Conservation (phyloP, 179 eudicot species). For the Silene vulgaris region DNA sequence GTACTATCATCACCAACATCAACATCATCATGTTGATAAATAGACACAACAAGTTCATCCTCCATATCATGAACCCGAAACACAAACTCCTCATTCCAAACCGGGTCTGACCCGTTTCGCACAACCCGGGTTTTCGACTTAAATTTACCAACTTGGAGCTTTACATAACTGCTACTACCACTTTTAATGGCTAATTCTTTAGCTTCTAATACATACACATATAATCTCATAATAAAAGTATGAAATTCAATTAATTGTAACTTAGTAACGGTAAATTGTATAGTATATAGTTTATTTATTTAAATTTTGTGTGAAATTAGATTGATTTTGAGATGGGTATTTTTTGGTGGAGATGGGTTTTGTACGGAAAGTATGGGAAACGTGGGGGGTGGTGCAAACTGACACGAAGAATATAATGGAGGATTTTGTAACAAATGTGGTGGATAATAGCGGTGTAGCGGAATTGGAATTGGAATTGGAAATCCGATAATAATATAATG, state of each 20-base stretch:
- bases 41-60: conserved; percentile 60
- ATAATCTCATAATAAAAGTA: conserved; percentile 51
- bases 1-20: not conserved
- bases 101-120: conserved; percentile 46
- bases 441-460: not conserved
- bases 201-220: conserved; percentile 64
- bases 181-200: conserved; percentile 41
- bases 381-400: conserved; percentile 30
- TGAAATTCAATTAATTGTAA: no score
- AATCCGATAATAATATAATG: not conserved
- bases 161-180: conserved; percentile 41
- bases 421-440: not conserved
- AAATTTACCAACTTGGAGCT: conserved; percentile 62
- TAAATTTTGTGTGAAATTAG: not conserved
- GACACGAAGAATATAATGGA: conserved; percentile 25
- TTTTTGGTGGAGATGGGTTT: conserved; percentile 11
- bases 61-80: conserved; percentile 62
- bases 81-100: conserved; percentile 92
- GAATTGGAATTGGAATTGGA: not conserved
- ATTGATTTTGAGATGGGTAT: conserved; percentile 5
- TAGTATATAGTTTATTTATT: not conserved
- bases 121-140: conserved; percentile 63
- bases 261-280: not conserved
- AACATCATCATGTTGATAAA: conserved; percentile 38
- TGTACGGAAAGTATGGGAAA: conserved; percentile 21